Percentiles rank a stretch among this genome's conserved stretches.
Conservation (phyloP, 345 rosid species). For the Syzygium aqueum region DNA sequence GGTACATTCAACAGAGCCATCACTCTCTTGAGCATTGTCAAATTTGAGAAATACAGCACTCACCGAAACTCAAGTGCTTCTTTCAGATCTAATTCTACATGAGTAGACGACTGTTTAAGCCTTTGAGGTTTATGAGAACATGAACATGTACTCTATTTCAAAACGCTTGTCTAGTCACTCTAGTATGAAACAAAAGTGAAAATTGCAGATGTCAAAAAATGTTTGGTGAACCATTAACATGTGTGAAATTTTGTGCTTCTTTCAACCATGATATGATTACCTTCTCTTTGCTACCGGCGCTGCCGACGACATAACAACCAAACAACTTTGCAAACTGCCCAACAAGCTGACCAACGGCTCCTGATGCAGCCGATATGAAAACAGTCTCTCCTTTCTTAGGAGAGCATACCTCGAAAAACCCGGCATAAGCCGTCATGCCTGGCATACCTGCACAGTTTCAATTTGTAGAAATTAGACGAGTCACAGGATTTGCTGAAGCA, state of each 20-base stretch:
- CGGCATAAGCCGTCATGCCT: slow-evolving; percentile 49
- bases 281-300: slow-evolving; percentile 40
- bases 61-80: neutral
- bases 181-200: neutral
- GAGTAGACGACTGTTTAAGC: neutral
- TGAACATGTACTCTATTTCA: neutral
- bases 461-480: neutral
- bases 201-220: neutral
- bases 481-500: neutral
- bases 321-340: slow-evolving; percentile 46
- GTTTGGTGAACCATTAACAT: neutral
- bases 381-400: slow-evolving; percentile 41
- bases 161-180: neutral
- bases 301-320: slow-evolving; percentile 52
- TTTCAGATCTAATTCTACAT: neutral
- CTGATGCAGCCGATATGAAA: slow-evolving; percentile 44
- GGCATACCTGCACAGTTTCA: slow-evolving; percentile 21
- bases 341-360: slow-evolving; percentile 55
- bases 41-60: neutral
- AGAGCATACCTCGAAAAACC: slow-evolving; percentile 34
- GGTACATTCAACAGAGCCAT: neutral
- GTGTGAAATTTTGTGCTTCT: neutral
- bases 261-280: neutral
- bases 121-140: neutral
- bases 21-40: neutral